Evolutionary conservation across 2,329 filamentous ascomycete genomes (phyloP), one percentile per base, ranked within the genome.

Genomic region (Scedosporium aurantiacum): DNA sequence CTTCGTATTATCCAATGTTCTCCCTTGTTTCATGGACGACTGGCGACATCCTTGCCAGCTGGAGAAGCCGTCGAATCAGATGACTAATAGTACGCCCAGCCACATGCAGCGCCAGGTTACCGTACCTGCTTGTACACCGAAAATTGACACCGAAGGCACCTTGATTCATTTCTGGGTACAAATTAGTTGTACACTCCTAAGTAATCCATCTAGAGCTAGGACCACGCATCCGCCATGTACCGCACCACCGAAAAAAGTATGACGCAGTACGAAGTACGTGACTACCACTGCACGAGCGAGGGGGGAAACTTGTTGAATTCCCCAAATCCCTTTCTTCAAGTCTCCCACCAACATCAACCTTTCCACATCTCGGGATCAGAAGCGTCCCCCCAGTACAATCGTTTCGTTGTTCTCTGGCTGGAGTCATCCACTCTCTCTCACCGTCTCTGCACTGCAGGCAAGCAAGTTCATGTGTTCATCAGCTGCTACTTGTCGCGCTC

Each of bases 381-480:
- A 47, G 43, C 18, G n/a, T 18, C 47, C 12, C 6, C 5, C 18
- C 21, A 54, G 6, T 7, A 14, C 50, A 54, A 54, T 23, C 21
- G 18, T 47, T 47, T 47, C 14, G 8, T 47, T 47, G n/a, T 47
- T 47, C 23, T 23, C 21, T 27, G 50, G 50, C 50, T 54, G 50
- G 50, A 14, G 50, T 18, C 12, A 14, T 16, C 23, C 50, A 18
- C 50, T 27, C 12, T 54, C 23, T 18, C 50, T 21, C 12, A 23
- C 18, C 23, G 3, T 50, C 23, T 40, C 14, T 40, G 41, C 56
- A 25, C 37, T 25, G 47, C 47, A 37, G 32, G 32, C 32, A 37
- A 37, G 32, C 32, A 60, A 54, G 58, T 60, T 60, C 45, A 60
- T 60, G 58, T 55, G 27, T 23, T n/a, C 58, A 28, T 23, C 43